These are phyloP conservation scores for Podaxis carcinomalis DNA, from an alignment of 768 basidiomycete genomes.

Conservation along the genomic window DNA sequence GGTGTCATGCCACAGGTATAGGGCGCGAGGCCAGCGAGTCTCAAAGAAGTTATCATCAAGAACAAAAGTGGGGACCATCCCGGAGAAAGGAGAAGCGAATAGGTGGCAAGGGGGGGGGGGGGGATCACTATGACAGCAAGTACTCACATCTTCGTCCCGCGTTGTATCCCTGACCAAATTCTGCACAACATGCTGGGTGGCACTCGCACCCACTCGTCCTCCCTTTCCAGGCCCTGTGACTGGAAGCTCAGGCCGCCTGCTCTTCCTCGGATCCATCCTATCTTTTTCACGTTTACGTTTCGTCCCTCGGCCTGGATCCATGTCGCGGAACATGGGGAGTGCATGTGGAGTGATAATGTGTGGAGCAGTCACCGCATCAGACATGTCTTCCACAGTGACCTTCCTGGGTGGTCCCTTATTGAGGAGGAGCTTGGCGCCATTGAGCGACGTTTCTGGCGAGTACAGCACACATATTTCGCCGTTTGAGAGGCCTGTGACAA, in stretches of 20 bases:
- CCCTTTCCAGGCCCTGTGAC: slow-evolving; percentile 91
- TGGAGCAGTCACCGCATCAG: slow-evolving; percentile 78
- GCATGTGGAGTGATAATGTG: slow-evolving; percentile 92
- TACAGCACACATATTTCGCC: slow-evolving; percentile 90
- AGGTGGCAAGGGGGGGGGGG: not conserved
- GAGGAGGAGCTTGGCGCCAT: slow-evolving; percentile 87
- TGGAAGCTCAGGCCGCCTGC: slow-evolving; percentile 87
- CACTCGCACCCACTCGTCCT: slow-evolving; percentile 93
- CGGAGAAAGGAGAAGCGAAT: not conserved
- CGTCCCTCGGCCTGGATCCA: slow-evolving; percentile 63
- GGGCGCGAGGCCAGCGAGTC: not conserved
- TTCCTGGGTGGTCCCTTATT: slow-evolving; percentile 84
- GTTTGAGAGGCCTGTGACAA: slow-evolving; percentile 82
- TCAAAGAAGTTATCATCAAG: slow-evolving; percentile 11
- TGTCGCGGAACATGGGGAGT: slow-evolving; percentile 88
- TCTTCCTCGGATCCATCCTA: slow-evolving; percentile 85
- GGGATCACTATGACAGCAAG: slow-evolving; percentile 15
- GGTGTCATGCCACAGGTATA: not conserved
- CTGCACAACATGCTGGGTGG: slow-evolving; percentile 95
- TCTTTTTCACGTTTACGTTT: slow-evolving; percentile 92
- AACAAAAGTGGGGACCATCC: slow-evolving; percentile 2
- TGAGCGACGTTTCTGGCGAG: slow-evolving; percentile 83
- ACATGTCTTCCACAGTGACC: slow-evolving; percentile 83
- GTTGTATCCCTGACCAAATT: slow-evolving; percentile 89
- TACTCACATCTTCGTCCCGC: slow-evolving; percentile 91